phyloP scores from a whole-genome alignment of 306 rosid species.

The Fragaria vesca region DNA sequence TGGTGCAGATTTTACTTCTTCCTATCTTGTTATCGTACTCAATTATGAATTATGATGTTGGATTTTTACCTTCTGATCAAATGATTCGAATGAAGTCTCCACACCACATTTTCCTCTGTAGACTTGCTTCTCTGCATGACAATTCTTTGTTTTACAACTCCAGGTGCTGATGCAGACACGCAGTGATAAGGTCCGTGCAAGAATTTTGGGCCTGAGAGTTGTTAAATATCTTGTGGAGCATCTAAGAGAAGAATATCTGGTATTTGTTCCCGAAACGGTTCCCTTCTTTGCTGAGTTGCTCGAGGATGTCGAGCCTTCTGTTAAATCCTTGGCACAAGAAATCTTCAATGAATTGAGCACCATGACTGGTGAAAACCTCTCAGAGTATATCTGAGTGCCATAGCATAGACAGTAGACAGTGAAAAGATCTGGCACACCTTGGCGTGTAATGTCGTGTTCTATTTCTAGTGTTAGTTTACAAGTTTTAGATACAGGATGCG shows the following conservation, averaged over 20 bases:
- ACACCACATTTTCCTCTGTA: not conserved
- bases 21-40: not conserved
- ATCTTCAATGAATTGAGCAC: constrained; percentile 78
- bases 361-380: constrained; percentile 75
- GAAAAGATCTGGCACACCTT: not conserved
- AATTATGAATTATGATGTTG: not conserved
- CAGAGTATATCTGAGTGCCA: constrained; percentile 47
- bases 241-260: constrained; percentile 83
- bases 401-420: not conserved
- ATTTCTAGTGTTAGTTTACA: not conserved
- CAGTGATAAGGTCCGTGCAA: constrained; percentile 63
- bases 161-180: constrained; percentile 95
- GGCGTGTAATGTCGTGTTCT: not conserved
- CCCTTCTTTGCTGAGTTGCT: constrained; percentile 93
- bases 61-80: not conserved
- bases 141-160: not conserved
- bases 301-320: constrained; percentile 81
- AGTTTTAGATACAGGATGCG: not conserved
- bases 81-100: not conserved
- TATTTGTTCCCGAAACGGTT: constrained; percentile 78
- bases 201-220: constrained; percentile 72
- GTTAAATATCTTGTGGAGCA: constrained; percentile 69
- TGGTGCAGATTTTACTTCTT: not conserved
- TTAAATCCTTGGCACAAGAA: constrained; percentile 81
- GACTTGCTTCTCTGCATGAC: not conserved